A percentile compares a stretch with the other conserved stretches of the same genome.
phyloP scores from a whole-genome alignment of 139 green algal species.

The Closterium sp. region DNA sequence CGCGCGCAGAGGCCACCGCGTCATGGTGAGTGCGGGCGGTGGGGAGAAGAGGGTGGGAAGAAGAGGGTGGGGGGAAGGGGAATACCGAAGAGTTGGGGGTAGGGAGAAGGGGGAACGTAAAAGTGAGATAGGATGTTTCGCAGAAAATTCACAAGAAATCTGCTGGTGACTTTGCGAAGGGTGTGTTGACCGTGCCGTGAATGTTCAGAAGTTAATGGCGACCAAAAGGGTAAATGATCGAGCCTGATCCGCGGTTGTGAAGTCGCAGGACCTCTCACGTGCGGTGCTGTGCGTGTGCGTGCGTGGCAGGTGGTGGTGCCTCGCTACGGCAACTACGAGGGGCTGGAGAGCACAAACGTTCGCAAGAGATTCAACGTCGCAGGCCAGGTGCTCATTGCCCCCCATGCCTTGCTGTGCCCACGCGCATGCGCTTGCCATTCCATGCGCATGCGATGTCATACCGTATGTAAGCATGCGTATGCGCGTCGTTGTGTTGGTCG shows the following conservation, averaged over 20 bases:
- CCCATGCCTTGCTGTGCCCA: not conserved
- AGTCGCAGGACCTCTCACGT: not conserved
- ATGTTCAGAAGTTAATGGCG: no score
- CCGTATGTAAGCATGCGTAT: not conserved
- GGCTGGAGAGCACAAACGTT: conserved; percentile 43
- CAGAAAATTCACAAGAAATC: no score
- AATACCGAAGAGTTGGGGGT: not conserved
- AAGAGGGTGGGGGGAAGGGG: not conserved
- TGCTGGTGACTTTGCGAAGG: no score
- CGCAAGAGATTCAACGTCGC: conserved; percentile 39
- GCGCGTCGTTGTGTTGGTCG: no score
- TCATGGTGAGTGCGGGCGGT: conserved; percentile 61
- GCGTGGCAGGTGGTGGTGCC: conserved; percentile 57
- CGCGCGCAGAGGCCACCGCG: conserved; percentile 62
- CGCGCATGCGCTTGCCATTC: not conserved
- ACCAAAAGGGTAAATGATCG: not conserved
- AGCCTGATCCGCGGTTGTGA: not conserved
- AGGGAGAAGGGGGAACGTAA: no score
- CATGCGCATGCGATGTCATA: not conserved
- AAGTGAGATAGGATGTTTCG: no score
- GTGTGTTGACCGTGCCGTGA: no score
- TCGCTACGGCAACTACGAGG: conserved; percentile 57
- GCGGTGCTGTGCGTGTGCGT: not conserved
- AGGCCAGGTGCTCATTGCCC: conserved; percentile 42
- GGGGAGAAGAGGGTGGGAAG: not conserved